Conservation (phyloP, 371 early-diverging fungal species). For the Mucor plumbeus region DNA sequence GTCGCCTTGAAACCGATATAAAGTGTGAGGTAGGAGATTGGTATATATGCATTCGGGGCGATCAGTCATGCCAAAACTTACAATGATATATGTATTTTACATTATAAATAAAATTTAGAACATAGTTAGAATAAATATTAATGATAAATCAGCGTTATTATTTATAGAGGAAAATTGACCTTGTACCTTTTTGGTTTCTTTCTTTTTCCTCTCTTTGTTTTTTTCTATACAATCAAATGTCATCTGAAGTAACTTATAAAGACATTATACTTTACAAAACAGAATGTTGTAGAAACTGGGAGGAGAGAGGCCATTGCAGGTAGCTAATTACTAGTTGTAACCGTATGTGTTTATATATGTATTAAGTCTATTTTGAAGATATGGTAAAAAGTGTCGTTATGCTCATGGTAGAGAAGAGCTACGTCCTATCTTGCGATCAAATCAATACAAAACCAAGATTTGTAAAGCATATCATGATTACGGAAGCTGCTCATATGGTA, state of each 20-base stretch:
- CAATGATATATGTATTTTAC: neutral
- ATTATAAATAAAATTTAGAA: neutral
- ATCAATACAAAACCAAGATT: conserved; percentile 88
- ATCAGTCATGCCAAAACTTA: conserved; percentile 16
- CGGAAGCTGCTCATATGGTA: conserved; percentile 90
- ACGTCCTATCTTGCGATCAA: conserved; percentile 81
- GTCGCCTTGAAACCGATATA: conserved; percentile 17
- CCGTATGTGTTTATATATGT: neutral
- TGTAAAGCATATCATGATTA: conserved; percentile 85
- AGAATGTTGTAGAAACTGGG: conserved; percentile 87
- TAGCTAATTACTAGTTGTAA: conserved; percentile 21
- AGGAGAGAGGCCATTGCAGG: conserved; percentile 82
- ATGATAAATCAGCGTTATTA: conserved; percentile 1
- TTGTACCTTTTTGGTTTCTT: neutral
- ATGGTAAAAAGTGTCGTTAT: conserved; percentile 94
- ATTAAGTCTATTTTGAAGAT: conserved; percentile 41
- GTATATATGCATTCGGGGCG: conserved; percentile 30
- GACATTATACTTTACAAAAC: conserved; percentile 87
- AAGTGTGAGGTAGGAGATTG: conserved; percentile 32
- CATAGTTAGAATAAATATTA: neutral
- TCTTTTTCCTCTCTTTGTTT: neutral
- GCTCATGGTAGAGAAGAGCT: conserved; percentile 85
- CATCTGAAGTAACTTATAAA: conserved; percentile 38
- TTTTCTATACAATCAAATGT: conserved; percentile 2
- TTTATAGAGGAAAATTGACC: neutral